Conservation (phyloP, 31 red algal genomes). For the Odonthalia washingtoniensis region DNA sequence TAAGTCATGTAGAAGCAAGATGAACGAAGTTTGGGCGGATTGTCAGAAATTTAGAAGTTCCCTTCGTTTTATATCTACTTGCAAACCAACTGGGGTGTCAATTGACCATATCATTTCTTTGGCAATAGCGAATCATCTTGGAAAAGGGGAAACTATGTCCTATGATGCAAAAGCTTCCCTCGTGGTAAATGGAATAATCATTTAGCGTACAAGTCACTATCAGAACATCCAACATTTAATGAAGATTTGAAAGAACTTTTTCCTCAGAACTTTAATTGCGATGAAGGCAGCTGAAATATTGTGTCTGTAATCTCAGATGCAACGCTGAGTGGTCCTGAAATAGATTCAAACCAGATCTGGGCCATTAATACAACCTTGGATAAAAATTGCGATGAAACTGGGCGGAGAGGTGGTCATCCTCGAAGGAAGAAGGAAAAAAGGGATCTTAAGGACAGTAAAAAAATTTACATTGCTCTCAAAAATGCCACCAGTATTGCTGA, state of each 20-base stretch:
- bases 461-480: neutral
- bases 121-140: neutral
- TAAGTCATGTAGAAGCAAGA: neutral
- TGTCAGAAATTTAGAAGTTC: neutral
- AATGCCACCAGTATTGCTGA: neutral
- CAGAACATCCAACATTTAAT: neutral
- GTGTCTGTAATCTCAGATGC: neutral
- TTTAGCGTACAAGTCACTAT: no score
- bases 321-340: neutral
- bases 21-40: neutral
- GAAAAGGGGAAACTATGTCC: neutral
- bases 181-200: neutral
- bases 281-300: neutral
- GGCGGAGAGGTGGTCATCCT: neutral
- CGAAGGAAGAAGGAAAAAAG: neutral
- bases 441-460: neutral
- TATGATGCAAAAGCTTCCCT: neutral
- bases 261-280: neutral
- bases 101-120: neutral
- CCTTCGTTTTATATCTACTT: neutral
- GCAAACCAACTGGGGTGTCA: neutral
- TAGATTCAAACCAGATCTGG: neutral
- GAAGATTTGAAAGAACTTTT: neutral
- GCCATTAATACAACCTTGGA: neutral
- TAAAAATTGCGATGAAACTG: neutral